Conservation (phyloP, 73 alveolate species). For the Breviolum minutum region DNA sequence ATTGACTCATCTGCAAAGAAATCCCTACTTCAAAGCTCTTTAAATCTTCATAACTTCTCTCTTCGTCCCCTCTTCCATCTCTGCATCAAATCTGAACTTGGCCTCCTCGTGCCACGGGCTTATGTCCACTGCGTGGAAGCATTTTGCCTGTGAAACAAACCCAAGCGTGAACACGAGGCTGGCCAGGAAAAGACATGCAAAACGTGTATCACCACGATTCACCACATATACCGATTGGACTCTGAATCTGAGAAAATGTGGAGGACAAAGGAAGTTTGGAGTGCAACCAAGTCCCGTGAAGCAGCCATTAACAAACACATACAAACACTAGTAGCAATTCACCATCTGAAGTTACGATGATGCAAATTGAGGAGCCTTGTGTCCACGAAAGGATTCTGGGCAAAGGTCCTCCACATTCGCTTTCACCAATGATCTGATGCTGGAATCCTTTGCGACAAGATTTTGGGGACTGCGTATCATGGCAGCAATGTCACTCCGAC, state of each 20-base stretch:
- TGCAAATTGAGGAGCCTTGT: slow-evolving; percentile 8
- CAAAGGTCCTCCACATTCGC: slow-evolving; percentile 43
- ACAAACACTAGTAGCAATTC: too few species aligned
- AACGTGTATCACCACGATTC: too few species aligned
- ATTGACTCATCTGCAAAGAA: too few species aligned
- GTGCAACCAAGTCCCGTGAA: background rate
- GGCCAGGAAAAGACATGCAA: too few species aligned
- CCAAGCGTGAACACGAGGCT: too few species aligned
- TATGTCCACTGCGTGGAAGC: slow-evolving; percentile 19
- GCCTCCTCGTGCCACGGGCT: slow-evolving; percentile 16
- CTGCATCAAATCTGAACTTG: background rate
- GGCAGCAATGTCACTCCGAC: background rate
- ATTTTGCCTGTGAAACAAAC: background rate
- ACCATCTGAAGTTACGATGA: too few species aligned
- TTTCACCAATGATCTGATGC: slow-evolving; percentile 37
- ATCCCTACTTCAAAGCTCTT: too few species aligned
- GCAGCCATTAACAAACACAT: background rate
- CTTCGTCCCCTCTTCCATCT: too few species aligned
- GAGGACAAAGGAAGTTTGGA: background rate
- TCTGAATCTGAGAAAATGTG: background rate
- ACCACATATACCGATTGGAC: too few species aligned
- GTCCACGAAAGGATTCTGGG: slow-evolving; percentile 51
- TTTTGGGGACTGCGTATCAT: background rate
- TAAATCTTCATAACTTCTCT: too few species aligned
- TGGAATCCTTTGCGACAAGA: slow-evolving; percentile 39